A percentile compares a stretch with the other conserved stretches of the same genome.
phyloP scores from a whole-genome alignment of 345 rosid genomes.

The Rhizophora mangle region DNA sequence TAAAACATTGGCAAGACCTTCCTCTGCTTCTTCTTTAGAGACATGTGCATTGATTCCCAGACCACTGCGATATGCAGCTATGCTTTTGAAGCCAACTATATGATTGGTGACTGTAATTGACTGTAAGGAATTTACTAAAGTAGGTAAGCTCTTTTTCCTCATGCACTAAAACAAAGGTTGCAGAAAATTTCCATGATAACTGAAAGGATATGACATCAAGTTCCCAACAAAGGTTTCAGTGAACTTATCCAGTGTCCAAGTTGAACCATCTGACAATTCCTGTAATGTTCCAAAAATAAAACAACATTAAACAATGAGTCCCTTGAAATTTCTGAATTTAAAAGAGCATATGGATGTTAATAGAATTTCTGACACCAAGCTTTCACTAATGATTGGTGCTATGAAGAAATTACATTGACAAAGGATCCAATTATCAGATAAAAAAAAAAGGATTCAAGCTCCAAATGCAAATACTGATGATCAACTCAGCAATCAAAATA shows the following conservation, averaged over 20 bases:
- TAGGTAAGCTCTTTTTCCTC: neutral
- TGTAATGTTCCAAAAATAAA: constrained; percentile 22
- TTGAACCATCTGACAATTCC: constrained; percentile 45
- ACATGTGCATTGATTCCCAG: constrained; percentile 68
- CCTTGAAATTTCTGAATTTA: neutral
- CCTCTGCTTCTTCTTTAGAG: constrained; percentile 56
- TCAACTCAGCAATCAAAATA: too few relatives aligned
- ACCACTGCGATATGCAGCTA: constrained; percentile 94
- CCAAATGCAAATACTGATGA: too few relatives aligned
- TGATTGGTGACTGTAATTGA: constrained; percentile 48
- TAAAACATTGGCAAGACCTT: constrained; percentile 65
- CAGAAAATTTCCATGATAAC: constrained; percentile 15
- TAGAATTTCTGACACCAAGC: neutral
- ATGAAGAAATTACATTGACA: neutral
- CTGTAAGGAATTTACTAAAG: constrained; percentile 45
- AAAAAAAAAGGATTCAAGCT: too few relatives aligned
- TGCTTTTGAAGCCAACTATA: constrained; percentile 71
- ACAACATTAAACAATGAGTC: constrained; percentile 2
- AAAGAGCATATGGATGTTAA: neutral
- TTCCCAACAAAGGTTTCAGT: constrained; percentile 45
- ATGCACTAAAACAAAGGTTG: constrained; percentile 1
- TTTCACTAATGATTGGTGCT: neutral
- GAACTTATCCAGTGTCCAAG: constrained; percentile 71
- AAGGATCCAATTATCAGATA: neutral
- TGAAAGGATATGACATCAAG: constrained; percentile 84